phyloP scores from a whole-genome alignment of 768 basidiomycete species.

The Rhodosporidiobolus sp. region DNA sequence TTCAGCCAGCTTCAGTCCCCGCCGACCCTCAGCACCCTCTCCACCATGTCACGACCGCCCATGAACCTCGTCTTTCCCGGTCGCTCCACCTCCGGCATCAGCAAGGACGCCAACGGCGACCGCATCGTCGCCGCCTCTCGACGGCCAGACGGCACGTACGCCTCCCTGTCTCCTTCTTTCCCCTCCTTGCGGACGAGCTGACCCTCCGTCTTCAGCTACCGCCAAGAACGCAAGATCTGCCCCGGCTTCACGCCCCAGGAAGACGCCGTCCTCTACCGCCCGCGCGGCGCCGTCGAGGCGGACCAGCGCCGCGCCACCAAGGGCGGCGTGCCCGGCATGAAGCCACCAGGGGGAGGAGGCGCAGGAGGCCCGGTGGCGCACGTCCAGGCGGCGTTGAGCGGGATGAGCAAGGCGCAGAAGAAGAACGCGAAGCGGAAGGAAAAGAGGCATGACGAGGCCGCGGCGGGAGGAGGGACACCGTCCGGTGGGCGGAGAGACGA shows the following conservation, averaged over 20 bases:
- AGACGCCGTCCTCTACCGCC: conserved; percentile 24
- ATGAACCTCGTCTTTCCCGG: conserved; percentile 3
- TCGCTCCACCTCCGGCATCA: conserved; percentile 6
- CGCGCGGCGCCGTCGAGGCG: background rate
- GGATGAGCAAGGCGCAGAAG: conserved; percentile 11
- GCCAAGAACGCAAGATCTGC: conserved; percentile 34
- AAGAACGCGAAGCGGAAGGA: conserved; percentile 20
- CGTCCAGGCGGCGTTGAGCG: background rate
- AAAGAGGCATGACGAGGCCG: conserved; percentile 1
- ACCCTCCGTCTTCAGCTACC: background rate
- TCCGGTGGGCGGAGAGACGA: background rate
- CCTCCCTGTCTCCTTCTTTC: background rate
- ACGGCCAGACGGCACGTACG: conserved; percentile 32
- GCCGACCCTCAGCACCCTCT: background rate
- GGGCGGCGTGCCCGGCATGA: conserved; percentile 1
- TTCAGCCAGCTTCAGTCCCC: background rate
- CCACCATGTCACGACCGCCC: conserved; percentile 2
- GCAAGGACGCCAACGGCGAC: conserved; percentile 3
- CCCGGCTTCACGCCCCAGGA: conserved; percentile 35
- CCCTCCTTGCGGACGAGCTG: background rate
- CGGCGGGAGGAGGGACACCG: background rate
- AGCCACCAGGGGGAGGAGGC: too few species aligned
- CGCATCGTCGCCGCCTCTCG: conserved; percentile 24
- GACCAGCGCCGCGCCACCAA: conserved; percentile 1
- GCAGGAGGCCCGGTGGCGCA: too few species aligned